Conservation (phyloP, 148 eudicot species). For the Persicaria tinctoria region DNA sequence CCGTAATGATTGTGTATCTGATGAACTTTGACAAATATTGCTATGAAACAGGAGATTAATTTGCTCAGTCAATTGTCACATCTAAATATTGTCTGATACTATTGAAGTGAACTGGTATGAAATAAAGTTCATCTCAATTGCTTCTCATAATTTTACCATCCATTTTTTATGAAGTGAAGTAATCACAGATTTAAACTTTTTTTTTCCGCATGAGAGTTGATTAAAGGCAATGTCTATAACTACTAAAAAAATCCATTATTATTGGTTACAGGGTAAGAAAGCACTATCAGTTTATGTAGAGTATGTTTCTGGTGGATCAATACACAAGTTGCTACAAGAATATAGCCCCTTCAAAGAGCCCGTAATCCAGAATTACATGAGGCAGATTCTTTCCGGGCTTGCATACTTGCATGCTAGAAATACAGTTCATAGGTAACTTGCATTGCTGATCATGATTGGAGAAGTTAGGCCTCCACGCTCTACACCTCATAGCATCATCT, state of each 20-base stretch:
- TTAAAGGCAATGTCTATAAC: neutral
- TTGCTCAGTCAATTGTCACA: slow-evolving; percentile 74
- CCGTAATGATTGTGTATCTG: no score
- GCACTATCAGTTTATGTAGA: slow-evolving; percentile 82
- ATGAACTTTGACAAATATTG: no score
- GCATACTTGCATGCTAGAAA: slow-evolving; percentile 82
- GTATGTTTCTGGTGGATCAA: slow-evolving; percentile 95
- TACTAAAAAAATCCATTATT: neutral
- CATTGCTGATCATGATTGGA: neutral
- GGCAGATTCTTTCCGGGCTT: slow-evolving; percentile 89
- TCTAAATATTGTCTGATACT: slow-evolving; percentile 92
- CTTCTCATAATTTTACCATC: neutral
- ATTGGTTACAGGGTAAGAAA: slow-evolving; percentile 58
- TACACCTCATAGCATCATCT: neutral
- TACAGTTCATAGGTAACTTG: slow-evolving; percentile 71
- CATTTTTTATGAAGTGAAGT: neutral
- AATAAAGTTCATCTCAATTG: slow-evolving; percentile 19
- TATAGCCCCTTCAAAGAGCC: slow-evolving; percentile 78
- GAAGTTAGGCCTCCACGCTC: neutral
- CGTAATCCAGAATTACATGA: slow-evolving; percentile 81
- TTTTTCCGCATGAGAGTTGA: neutral
- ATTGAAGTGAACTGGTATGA: slow-evolving; percentile 70
- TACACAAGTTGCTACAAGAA: slow-evolving; percentile 89
- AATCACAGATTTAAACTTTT: neutral
- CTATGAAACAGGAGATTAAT: slow-evolving; percentile 52